These are phyloP conservation scores for Halenospora varia DNA, from an alignment of 495 filamentous ascomycete genomes.

Conservation along the genomic window DNA sequence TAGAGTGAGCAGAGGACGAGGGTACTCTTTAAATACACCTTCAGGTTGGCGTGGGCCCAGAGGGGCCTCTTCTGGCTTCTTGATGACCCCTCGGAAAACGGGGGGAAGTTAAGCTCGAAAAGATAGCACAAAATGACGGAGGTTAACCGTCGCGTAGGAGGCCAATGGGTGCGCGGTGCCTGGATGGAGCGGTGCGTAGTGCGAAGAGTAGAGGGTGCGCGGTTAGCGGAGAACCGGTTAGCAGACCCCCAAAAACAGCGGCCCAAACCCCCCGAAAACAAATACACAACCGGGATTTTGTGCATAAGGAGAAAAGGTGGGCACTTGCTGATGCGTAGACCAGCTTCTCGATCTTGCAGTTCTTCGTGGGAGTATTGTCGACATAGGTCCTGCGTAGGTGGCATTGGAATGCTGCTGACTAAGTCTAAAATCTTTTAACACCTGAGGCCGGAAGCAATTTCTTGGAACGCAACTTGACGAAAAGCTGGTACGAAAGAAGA, in stretches of 20 bases:
- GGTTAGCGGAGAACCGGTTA: conserved; percentile 14
- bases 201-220: conserved; percentile 5
- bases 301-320: too few relatives aligned
- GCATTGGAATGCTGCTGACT: too few relatives aligned
- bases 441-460: too few relatives aligned
- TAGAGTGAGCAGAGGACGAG: conserved; percentile 12
- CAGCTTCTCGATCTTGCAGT: too few relatives aligned
- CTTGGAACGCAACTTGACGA: too few relatives aligned
- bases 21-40: conserved; percentile 12
- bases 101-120: conserved; percentile 25
- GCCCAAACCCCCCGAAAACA: conserved; percentile 1
- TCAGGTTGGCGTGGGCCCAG: conserved; percentile 3
- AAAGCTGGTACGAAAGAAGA: too few relatives aligned
- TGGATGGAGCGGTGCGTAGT: conserved; percentile 6
- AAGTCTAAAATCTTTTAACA: too few relatives aligned
- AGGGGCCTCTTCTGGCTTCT: conserved; percentile 25
- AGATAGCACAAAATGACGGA: conserved; percentile 20
- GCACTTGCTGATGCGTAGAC: too few relatives aligned
- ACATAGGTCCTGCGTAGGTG: too few relatives aligned
- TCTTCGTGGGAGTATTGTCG: too few relatives aligned
- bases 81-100: conserved; percentile 31
- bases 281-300: too few relatives aligned
- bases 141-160: conserved; percentile 5
- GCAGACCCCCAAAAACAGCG: conserved; percentile 13
- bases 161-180: conserved; percentile 9